Evolutionary conservation across 306 rosid genomes (phyloP).

Genomic region (Sphenostylis stenocarpa): DNA sequence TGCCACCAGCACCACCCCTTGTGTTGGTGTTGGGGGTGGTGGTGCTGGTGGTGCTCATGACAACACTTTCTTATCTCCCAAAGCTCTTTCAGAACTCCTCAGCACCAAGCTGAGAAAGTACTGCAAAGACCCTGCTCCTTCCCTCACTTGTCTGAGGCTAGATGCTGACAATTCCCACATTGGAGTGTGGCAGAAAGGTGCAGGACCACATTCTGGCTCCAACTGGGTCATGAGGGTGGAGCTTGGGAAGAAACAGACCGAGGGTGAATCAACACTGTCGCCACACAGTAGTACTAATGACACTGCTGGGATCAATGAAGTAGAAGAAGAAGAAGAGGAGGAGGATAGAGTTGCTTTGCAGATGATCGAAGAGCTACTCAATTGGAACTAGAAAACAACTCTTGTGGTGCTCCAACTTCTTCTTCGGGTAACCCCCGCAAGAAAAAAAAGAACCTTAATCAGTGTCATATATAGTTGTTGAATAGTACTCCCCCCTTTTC

Average conservation of each 20-base stretch:
- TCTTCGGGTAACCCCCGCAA: not conserved
- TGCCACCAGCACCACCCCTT: not conserved
- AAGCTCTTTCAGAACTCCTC: slow-evolving; percentile 84
- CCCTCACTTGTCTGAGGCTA: slow-evolving; percentile 87
- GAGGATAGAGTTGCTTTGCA: slow-evolving; percentile 87
- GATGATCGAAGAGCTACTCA: slow-evolving; percentile 94
- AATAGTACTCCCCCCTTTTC: slow-evolving; percentile 4
- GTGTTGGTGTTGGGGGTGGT: not conserved
- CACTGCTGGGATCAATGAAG: slow-evolving; percentile 14
- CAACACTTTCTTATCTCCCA: slow-evolving; percentile 55
- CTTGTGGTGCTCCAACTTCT: slow-evolving; percentile 41
- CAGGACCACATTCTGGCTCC: slow-evolving; percentile 74
- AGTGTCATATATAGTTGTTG: slow-evolving; percentile 32
- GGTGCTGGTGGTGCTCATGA: not conserved
- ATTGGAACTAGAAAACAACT: slow-evolving; percentile 58
- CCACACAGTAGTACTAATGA: not conserved
- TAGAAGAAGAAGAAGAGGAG: slow-evolving; percentile 37
- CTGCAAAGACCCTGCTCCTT: slow-evolving; percentile 90
- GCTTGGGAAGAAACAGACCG: slow-evolving; percentile 62
- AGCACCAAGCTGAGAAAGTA: slow-evolving; percentile 82
- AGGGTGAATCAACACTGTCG: not conserved
- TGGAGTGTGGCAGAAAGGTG: slow-evolving; percentile 95
- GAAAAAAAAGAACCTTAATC: slow-evolving; percentile 11
- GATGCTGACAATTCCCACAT: slow-evolving; percentile 93
- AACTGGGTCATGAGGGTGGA: slow-evolving; percentile 95